Percentiles rank a stretch among this genome's conserved stretches.
These are phyloP conservation scores for Phaseolus lunatus DNA, from an alignment of 306 rosid genomes.

Conservation along the genomic window DNA sequence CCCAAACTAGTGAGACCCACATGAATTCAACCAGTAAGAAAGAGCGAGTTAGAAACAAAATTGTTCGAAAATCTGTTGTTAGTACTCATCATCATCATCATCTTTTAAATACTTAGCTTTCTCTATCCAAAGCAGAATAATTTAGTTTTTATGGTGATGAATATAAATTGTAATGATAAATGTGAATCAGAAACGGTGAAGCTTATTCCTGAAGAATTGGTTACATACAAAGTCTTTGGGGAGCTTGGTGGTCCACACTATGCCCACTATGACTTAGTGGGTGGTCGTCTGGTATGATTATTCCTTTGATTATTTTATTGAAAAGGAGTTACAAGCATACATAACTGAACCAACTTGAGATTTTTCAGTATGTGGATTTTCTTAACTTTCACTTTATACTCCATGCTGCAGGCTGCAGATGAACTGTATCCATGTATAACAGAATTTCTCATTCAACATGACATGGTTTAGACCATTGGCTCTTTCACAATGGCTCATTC, in stretches of 20 bases:
- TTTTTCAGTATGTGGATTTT: conserved; percentile 14
- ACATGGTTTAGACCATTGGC: conserved; percentile 55
- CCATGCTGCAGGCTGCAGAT: conserved; percentile 73
- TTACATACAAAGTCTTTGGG: conserved; percentile 79
- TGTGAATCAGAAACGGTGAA: conserved; percentile 76
- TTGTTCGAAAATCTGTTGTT: not conserved
- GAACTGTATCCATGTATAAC: conserved; percentile 73
- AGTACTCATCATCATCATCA: not conserved
- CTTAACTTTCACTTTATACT: conserved; percentile 30
- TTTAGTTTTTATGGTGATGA: not conserved
- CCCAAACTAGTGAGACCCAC: not conserved
- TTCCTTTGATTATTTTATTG: conserved; percentile 8
- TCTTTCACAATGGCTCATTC: conserved; percentile 35
- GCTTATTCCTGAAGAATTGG: conserved; percentile 68
- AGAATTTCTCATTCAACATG: conserved; percentile 74
- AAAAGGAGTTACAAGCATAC: not conserved
- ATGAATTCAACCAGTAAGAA: not conserved
- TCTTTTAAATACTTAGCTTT: not conserved
- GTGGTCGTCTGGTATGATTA: conserved; percentile 73
- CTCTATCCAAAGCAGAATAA: not conserved
- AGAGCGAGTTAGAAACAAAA: not conserved
- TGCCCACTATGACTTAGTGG: conserved; percentile 93
- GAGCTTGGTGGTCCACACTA: conserved; percentile 83
- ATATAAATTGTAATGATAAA: not conserved
- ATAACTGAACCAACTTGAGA: conserved; percentile 7